These are phyloP conservation scores for Mortierella sp. DNA, from an alignment of 371 early-diverging fungal genomes.

Conservation along the genomic window DNA sequence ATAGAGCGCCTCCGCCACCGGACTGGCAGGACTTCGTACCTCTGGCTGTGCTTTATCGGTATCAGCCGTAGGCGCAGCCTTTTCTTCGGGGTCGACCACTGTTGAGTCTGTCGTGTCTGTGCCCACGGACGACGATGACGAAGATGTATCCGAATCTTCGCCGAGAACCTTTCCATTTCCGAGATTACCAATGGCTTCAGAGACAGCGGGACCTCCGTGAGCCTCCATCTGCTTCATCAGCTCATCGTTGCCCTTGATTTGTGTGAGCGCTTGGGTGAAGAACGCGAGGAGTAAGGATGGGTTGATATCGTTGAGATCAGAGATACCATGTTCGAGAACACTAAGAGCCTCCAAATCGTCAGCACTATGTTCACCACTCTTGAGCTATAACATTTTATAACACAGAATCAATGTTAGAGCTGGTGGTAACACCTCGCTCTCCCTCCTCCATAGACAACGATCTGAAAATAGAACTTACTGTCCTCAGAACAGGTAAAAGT, in stretches of 20 bases:
- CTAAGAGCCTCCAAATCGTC: conserved; percentile 56
- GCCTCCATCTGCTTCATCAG: conserved; percentile 38
- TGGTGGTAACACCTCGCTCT: too few species aligned
- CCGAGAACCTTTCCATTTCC: conserved; percentile 19
- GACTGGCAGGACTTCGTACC: conserved; percentile 35
- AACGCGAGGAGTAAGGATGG: conserved; percentile 53
- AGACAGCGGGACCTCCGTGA: conserved; percentile 25
- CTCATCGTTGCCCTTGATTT: conserved; percentile 35
- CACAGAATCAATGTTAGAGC: not conserved
- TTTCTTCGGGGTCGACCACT: conserved; percentile 1
- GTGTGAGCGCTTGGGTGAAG: conserved; percentile 49
- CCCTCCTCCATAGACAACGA: too few species aligned
- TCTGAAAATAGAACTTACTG: too few species aligned
- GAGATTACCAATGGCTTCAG: conserved; percentile 26
- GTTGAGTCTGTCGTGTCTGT: conserved; percentile 23
- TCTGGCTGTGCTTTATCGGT: conserved; percentile 12
- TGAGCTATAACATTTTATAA: conserved; percentile 13
- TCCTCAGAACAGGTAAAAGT: conserved; percentile 35
- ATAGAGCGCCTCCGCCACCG: conserved; percentile 55
- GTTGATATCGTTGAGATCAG: conserved; percentile 56
- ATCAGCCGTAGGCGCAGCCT: not conserved
- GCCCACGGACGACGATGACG: conserved; percentile 22
- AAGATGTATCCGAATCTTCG: conserved; percentile 15
- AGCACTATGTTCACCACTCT: conserved; percentile 54
- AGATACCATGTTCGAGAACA: conserved; percentile 53